Conservation (phyloP, 768 basidiomycete genomes). For the Phlegmacium glaucopus region DNA sequence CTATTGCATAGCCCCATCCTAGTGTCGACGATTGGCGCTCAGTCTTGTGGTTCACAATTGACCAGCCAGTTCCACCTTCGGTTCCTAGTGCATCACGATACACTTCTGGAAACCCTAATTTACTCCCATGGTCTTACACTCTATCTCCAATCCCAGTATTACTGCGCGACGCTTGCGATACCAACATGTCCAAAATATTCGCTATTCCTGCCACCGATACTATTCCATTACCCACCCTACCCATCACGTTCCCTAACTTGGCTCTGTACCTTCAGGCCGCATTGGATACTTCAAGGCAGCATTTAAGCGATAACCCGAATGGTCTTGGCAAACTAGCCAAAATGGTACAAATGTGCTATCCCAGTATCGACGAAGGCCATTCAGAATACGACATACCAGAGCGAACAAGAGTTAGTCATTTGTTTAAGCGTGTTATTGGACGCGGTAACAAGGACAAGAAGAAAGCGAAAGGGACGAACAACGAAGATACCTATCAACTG, state of each 20-base stretch:
- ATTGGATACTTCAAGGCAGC: constrained; percentile 63
- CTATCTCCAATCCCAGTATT: constrained; percentile 57
- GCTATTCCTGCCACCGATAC: constrained; percentile 59
- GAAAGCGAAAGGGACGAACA: constrained; percentile 54
- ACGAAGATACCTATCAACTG: constrained; percentile 78
- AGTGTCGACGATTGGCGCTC: constrained; percentile 65
- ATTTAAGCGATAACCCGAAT: constrained; percentile 52
- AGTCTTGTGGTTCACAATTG: constrained; percentile 74
- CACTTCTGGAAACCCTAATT: constrained; percentile 54
- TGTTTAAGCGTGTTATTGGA: constrained; percentile 63
- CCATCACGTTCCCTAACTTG: constrained; percentile 72
- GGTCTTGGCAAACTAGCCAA: constrained; percentile 67
- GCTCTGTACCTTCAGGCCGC: constrained; percentile 74
- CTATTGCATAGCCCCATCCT: constrained; percentile 49
- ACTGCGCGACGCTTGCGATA: constrained; percentile 62
- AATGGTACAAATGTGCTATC: constrained; percentile 67
- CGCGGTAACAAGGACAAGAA: constrained; percentile 39
- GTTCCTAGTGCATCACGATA: constrained; percentile 44
- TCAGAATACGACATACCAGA: constrained; percentile 28
- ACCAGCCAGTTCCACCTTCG: constrained; percentile 55
- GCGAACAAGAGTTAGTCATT: constrained; percentile 43
- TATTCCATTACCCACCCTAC: constrained; percentile 66
- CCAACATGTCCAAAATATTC: constrained; percentile 63
- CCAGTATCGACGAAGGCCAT: constrained; percentile 31
- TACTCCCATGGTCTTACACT: constrained; percentile 71